Evolutionary conservation across 106 monocot species (phyloP).

Genomic region (Platanthera guangdongensis): DNA sequence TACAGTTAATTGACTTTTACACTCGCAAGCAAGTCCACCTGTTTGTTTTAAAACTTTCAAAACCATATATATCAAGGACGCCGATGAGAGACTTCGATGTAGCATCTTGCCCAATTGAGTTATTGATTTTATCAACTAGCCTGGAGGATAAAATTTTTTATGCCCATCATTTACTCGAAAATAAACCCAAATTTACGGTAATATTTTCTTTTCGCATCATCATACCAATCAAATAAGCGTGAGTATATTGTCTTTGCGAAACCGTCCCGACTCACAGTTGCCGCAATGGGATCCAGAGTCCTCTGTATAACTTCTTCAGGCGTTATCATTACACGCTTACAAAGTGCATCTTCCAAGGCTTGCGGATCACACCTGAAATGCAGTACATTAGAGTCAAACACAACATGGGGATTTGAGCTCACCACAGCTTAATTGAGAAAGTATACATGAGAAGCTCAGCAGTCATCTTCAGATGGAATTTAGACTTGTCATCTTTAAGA

Average conservation of each 20-base stretch:
- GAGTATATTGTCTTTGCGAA: conserved; percentile 94
- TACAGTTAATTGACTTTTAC: neutral
- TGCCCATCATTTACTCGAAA: neutral
- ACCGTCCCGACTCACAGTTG: conserved; percentile 86
- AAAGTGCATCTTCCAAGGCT: conserved; percentile 85
- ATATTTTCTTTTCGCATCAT: neutral
- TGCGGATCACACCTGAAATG: conserved; percentile 79
- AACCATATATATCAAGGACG: conserved; percentile 98
- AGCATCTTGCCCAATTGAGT: conserved; percentile 90
- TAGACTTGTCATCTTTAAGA: conserved; percentile 85
- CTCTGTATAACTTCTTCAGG: conserved; percentile 98
- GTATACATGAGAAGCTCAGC: conserved; percentile 89
- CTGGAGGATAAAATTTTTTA: conserved; percentile 24
- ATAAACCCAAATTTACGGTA: neutral
- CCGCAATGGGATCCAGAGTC: conserved; percentile 71
- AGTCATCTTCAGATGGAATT: conserved; percentile 82
- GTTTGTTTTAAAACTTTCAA: conserved; percentile 94
- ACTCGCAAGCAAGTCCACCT: conserved; percentile 31
- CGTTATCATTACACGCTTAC: conserved; percentile 92
- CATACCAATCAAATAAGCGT: conserved; percentile 95
- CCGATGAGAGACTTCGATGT: conserved; percentile 82
- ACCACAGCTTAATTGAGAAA: neutral
- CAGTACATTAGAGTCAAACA: neutral
- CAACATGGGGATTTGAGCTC: neutral
- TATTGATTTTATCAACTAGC: conserved; percentile 95